phyloP scores from a whole-genome alignment of 1,284 basidiomycete genomes.

The Cutaneotrichosporon spelunceum region DNA sequence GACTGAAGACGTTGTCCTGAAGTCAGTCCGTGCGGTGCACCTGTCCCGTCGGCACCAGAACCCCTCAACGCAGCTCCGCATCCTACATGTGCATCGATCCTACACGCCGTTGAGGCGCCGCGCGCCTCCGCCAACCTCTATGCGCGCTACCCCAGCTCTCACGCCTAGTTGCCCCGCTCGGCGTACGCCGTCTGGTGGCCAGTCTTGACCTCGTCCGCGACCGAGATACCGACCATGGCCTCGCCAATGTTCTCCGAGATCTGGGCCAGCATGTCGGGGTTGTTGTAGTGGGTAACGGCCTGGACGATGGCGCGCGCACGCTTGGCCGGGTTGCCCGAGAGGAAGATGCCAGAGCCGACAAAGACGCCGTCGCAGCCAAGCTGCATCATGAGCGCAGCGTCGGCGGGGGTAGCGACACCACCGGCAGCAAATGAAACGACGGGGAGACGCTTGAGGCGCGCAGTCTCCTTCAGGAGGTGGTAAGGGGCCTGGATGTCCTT shows the following conservation, averaged over 20 bases:
- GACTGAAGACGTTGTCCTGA: neutral
- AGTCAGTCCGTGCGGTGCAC: neutral
- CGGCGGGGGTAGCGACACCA: slow-evolving; percentile 90
- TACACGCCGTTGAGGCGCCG: neutral
- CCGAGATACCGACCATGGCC: slow-evolving; percentile 80
- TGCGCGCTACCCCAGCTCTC: neutral
- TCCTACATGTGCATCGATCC: neutral
- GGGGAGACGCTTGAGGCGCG: slow-evolving; percentile 85
- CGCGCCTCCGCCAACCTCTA: neutral
- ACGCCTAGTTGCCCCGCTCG: slow-evolving; percentile 20
- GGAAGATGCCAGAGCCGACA: slow-evolving; percentile 86
- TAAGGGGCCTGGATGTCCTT: slow-evolving; percentile 93
- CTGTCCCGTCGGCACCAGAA: neutral
- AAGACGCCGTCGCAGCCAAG: slow-evolving; percentile 96
- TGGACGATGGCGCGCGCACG: slow-evolving; percentile 96
- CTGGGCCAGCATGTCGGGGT: slow-evolving; percentile 67
- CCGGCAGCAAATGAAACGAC: slow-evolving; percentile 90
- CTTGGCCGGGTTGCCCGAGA: slow-evolving; percentile 86
- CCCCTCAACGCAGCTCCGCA: neutral
- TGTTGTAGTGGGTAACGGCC: slow-evolving; percentile 95
- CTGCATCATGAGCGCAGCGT: slow-evolving; percentile 99
- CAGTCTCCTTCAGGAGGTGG: slow-evolving; percentile 94
- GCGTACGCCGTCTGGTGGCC: slow-evolving; percentile 21
- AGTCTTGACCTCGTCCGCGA: slow-evolving; percentile 50
- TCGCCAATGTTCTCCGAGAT: slow-evolving; percentile 81